These are phyloP conservation scores for Protea cynaroides DNA, from an alignment of 164 flowering plant genomes.

Conservation along the genomic window DNA sequence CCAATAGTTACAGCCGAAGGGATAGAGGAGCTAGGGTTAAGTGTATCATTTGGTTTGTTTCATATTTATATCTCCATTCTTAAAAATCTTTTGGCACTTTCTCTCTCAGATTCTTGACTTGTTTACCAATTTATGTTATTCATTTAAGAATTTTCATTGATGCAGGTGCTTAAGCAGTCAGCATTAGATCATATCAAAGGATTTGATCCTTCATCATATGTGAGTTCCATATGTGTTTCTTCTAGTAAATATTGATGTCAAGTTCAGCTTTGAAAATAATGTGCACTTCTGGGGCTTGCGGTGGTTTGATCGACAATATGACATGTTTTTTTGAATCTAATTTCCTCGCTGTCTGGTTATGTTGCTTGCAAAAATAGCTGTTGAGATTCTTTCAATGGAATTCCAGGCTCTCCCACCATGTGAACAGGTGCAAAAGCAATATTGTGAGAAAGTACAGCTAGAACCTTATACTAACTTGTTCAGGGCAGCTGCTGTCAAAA, in stretches of 20 bases:
- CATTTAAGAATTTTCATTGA: background rate
- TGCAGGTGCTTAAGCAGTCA: slow-evolving; percentile 67
- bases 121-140: background rate
- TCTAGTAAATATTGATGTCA: background rate
- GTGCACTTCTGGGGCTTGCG: background rate
- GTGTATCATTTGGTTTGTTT: background rate
- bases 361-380: background rate
- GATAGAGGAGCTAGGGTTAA: too few relatives aligned
- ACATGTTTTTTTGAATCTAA: background rate
- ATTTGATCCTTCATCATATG: slow-evolving; percentile 70
- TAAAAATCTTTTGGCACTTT: background rate
- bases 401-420: slow-evolving; percentile 40
- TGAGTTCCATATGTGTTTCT: slow-evolving; percentile 36
- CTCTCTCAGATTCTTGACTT: background rate
- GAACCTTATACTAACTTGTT: slow-evolving; percentile 44
- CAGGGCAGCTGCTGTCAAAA: slow-evolving; percentile 42
- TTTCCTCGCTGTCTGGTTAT: slow-evolving; percentile 1
- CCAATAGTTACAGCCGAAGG: too few relatives aligned
- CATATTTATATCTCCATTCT: background rate
- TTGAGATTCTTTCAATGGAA: too few relatives aligned
- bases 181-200: slow-evolving; percentile 55
- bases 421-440: slow-evolving; percentile 77
- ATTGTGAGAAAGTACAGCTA: slow-evolving; percentile 32
- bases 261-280: background rate
- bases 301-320: background rate